phyloP scores from a whole-genome alignment of 2,329 filamentous ascomycete species.

The Arthrobotrys entomopaga region DNA sequence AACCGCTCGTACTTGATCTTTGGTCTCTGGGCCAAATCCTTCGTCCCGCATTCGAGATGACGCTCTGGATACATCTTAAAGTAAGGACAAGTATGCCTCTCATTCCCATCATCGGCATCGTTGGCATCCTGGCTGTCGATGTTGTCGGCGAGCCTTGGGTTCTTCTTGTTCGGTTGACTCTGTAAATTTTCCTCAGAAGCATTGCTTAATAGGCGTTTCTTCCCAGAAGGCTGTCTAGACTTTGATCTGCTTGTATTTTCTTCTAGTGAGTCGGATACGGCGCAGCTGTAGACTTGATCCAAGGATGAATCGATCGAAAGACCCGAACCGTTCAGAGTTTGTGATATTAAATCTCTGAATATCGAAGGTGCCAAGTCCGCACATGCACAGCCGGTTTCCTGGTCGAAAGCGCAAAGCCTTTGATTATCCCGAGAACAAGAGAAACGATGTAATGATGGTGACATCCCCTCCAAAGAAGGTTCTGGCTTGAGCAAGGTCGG shows the following conservation, averaged over 20 bases:
- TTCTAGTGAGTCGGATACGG: slow-evolving; percentile 39
- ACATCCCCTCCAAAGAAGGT: slow-evolving; percentile 7
- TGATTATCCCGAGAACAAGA: slow-evolving; percentile 20
- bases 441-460: slow-evolving; percentile 16
- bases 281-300: slow-evolving; percentile 21
- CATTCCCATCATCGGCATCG: slow-evolving; percentile 28
- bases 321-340: slow-evolving; percentile 15
- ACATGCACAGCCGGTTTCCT: slow-evolving; percentile 30
- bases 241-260: background rate
- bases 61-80: slow-evolving; percentile 51
- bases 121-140: slow-evolving; percentile 23
- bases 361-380: slow-evolving; percentile 33
- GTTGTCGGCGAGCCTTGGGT: slow-evolving; percentile 29
- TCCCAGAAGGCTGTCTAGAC: slow-evolving; percentile 17
- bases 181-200: slow-evolving; percentile 38
- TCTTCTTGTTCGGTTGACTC: slow-evolving; percentile 42
- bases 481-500: slow-evolving; percentile 40
- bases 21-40: slow-evolving; percentile 45
- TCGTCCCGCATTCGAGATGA: slow-evolving; percentile 47
- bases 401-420: slow-evolving; percentile 26
- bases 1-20: slow-evolving; percentile 37
- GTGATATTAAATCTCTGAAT: slow-evolving; percentile 20
- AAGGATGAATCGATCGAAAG: slow-evolving; percentile 24
- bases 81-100: slow-evolving; percentile 47
- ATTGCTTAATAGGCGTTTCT: slow-evolving; percentile 45